Conservation (phyloP, 2,329 filamentous ascomycete genomes). For the Ceratocystis smalleyi region DNA sequence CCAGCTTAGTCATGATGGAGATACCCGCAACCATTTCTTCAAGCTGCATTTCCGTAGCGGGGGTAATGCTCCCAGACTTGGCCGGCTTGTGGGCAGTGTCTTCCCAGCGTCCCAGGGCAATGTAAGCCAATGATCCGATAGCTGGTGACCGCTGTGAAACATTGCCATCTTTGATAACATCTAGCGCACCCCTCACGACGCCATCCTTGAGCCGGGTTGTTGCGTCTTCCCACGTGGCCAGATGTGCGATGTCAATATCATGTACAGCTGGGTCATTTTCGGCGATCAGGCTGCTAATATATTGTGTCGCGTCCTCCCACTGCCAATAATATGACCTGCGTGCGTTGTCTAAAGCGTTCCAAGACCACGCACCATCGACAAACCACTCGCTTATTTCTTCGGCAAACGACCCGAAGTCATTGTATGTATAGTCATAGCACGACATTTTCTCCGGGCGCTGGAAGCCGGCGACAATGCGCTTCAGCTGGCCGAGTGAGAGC, state of each 20-base stretch:
- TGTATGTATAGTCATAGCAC: slow-evolving; percentile 69
- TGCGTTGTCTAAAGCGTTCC: slow-evolving; percentile 58
- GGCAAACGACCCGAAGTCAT: slow-evolving; percentile 55
- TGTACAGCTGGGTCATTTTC: slow-evolving; percentile 22
- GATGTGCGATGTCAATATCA: slow-evolving; percentile 19
- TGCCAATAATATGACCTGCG: slow-evolving; percentile 62
- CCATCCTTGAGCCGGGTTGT: slow-evolving; percentile 27
- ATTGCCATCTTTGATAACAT: slow-evolving; percentile 29
- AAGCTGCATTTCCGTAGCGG: slow-evolving; percentile 42
- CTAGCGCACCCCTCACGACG: slow-evolving; percentile 43
- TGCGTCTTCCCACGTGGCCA: slow-evolving; percentile 49
- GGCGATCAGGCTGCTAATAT: slow-evolving; percentile 19
- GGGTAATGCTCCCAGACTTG: slow-evolving; percentile 29
- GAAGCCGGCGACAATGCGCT: slow-evolving; percentile 57
- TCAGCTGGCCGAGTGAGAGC: slow-evolving; percentile 58
- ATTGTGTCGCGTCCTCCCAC: slow-evolving; percentile 42
- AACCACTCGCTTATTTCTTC: slow-evolving; percentile 98
- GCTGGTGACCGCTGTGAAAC: slow-evolving; percentile 35
- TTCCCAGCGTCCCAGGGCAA: slow-evolving; percentile 55
- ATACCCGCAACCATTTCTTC: slow-evolving; percentile 42
- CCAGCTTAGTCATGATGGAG: slow-evolving; percentile 34
- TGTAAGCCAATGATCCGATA: slow-evolving; percentile 42
- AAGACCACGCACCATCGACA: slow-evolving; percentile 74
- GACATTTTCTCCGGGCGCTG: slow-evolving; percentile 51
- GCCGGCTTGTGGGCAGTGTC: slow-evolving; percentile 42